Percentiles rank a stretch among this genome's conserved stretches.
Conservation (phyloP, 108 stramenopile species). For the Nannochloropsis oceanica region DNA sequence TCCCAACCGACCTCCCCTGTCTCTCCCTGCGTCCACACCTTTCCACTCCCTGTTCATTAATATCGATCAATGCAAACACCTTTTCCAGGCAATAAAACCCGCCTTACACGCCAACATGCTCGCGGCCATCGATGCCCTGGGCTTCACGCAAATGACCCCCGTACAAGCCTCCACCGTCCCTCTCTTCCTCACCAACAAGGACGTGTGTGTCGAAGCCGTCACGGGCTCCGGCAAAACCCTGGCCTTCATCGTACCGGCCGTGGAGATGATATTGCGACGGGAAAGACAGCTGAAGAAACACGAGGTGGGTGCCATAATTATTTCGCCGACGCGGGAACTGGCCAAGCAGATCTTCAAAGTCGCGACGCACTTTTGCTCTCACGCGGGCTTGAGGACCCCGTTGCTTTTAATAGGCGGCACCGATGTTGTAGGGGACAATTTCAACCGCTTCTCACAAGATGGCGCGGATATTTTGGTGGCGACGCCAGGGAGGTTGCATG, state of each 20-base stretch:
- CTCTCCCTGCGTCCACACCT: too few relatives aligned
- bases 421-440: constrained; percentile 52
- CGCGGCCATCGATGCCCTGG: constrained; percentile 4
- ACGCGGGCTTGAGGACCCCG: background rate
- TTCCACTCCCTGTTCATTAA: too few relatives aligned
- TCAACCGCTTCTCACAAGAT: constrained; percentile 48
- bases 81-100: background rate
- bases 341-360: constrained; percentile 42
- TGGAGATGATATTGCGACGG: constrained; percentile 66
- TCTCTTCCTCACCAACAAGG: constrained; percentile 78
- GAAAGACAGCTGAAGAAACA: constrained; percentile 25
- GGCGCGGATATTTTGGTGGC: constrained; percentile 74
- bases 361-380: constrained; percentile 9
- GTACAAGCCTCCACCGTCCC: constrained; percentile 82
- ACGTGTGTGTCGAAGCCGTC: constrained; percentile 89
- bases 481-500: constrained; percentile 88
- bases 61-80: too few relatives aligned
- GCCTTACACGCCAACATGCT: background rate
- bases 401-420: constrained; percentile 41
- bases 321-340: constrained; percentile 49
- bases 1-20: too few relatives aligned
- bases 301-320: constrained; percentile 37
- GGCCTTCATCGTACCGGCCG: constrained; percentile 79
- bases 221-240: constrained; percentile 95
- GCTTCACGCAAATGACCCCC: constrained; percentile 29